Conservation (phyloP, 2,329 filamentous ascomycete species). For the Penicillium hordei region DNA sequence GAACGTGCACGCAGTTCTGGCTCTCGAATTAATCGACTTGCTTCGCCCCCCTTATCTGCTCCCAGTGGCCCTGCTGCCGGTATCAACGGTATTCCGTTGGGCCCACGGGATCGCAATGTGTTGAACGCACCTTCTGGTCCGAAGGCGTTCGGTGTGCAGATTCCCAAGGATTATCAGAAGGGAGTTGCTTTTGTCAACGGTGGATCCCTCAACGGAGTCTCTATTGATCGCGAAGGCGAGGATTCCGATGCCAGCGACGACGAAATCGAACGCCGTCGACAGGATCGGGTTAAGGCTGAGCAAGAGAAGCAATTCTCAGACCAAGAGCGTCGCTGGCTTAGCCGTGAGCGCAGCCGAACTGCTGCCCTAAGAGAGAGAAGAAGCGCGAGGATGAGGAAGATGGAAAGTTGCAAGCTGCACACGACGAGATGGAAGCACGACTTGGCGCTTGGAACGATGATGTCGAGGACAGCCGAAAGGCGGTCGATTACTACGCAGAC, state of each 20-base stretch:
- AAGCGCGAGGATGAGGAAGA: conserved; percentile 76
- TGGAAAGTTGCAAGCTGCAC: conserved; percentile 62
- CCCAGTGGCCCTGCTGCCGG: conserved; percentile 62
- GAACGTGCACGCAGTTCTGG: conserved; percentile 73
- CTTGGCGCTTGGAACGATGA: conserved; percentile 88
- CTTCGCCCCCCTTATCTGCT: conserved; percentile 66
- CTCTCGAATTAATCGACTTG: conserved; percentile 63
- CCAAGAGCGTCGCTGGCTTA: conserved; percentile 85
- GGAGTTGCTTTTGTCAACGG: conserved; percentile 83
- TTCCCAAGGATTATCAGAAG: conserved; percentile 71
- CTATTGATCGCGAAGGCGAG: conserved; percentile 71
- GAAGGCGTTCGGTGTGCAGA: conserved; percentile 61
- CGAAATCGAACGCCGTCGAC: conserved; percentile 73
- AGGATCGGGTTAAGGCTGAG: conserved; percentile 71
- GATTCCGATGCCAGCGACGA: conserved; percentile 85
- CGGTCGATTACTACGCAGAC: conserved; percentile 82
- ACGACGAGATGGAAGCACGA: conserved; percentile 67
- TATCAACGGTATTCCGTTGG: conserved; percentile 74
- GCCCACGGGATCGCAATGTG: conserved; percentile 66
- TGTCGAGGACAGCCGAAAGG: conserved; percentile 69
- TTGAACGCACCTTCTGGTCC: conserved; percentile 74
- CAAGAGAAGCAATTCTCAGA: conserved; percentile 79
- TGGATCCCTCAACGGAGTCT: conserved; percentile 61
- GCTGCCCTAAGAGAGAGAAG: conserved; percentile 81
- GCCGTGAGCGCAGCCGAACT: conserved; percentile 78